phyloP scores from a whole-genome alignment of 352 stramenopile genomes.

The Globisporangium paroecandrum region DNA sequence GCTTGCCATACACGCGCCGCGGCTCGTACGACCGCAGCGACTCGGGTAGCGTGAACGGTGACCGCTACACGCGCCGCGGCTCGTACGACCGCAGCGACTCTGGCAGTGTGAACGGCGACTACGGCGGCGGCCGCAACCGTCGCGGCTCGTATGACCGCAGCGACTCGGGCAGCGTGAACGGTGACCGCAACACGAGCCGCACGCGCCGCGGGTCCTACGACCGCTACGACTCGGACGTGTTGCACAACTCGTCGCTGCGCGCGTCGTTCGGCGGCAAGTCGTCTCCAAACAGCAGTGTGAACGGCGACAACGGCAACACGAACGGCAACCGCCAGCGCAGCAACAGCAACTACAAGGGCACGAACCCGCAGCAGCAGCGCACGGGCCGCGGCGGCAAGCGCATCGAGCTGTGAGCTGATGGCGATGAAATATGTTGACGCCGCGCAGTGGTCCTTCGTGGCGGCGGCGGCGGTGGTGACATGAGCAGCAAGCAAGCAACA shows the following conservation, averaged over 20 bases:
- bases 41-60: constrained; percentile 30
- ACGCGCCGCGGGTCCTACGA: constrained; percentile 66
- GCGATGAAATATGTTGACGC: neutral
- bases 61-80: constrained; percentile 20
- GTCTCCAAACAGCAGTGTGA: constrained; percentile 19
- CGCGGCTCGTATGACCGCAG: constrained; percentile 29
- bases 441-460: neutral
- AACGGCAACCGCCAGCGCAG: constrained; percentile 15
- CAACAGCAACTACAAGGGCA: constrained; percentile 34
- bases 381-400: constrained; percentile 58
- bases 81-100: constrained; percentile 25
- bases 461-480: neutral
- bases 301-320: constrained; percentile 11
- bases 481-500: neutral
- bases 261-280: constrained; percentile 23
- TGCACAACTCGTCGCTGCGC: constrained; percentile 31
- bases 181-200: constrained; percentile 19
- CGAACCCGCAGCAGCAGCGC: constrained; percentile 52
- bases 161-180: constrained; percentile 19
- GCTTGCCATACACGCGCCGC: constrained; percentile 39
- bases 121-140: constrained; percentile 26
- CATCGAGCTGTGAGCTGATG: constrained; percentile 51
- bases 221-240: constrained; percentile 34
- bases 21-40: constrained; percentile 53
- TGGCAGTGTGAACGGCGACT: constrained; percentile 26